Conservation (phyloP, 345 rosid genomes). For the Melaleuca quinquenervia region DNA sequence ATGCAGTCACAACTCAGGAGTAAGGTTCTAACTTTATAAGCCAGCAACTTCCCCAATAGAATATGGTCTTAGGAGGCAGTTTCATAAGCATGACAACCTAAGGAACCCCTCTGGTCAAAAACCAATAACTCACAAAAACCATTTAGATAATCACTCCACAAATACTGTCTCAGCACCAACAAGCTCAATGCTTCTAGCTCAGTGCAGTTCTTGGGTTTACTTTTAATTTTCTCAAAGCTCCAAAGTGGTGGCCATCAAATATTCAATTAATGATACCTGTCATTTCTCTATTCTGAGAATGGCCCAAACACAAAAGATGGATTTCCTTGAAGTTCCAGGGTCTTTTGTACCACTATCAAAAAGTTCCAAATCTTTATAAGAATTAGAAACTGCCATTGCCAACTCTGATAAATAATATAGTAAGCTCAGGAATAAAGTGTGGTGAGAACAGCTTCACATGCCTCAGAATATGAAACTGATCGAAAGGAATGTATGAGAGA, state of each 20-base stretch:
- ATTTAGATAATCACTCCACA: background rate
- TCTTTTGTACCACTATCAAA: background rate
- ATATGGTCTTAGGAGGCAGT: background rate
- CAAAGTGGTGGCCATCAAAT: background rate
- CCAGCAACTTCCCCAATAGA: background rate
- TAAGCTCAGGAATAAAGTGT: background rate
- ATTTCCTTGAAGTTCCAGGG: background rate
- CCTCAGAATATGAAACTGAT: background rate
- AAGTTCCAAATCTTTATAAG: background rate
- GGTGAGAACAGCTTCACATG: background rate
- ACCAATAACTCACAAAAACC: background rate
- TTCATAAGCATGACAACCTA: background rate
- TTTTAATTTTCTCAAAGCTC: background rate
- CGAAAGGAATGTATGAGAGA: background rate
- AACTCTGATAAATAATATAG: background rate
- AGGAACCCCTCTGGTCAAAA: background rate
- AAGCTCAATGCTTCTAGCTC: background rate
- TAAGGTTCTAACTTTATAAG: background rate
- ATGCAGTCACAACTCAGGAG: background rate
- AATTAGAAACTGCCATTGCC: background rate
- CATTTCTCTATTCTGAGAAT: background rate
- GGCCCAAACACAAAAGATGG: background rate
- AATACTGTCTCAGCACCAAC: background rate
- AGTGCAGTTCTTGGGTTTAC: background rate
- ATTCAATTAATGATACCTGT: background rate